Conservation (phyloP, 2,329 filamentous ascomycete genomes). For the Botryotinia convoluta region DNA sequence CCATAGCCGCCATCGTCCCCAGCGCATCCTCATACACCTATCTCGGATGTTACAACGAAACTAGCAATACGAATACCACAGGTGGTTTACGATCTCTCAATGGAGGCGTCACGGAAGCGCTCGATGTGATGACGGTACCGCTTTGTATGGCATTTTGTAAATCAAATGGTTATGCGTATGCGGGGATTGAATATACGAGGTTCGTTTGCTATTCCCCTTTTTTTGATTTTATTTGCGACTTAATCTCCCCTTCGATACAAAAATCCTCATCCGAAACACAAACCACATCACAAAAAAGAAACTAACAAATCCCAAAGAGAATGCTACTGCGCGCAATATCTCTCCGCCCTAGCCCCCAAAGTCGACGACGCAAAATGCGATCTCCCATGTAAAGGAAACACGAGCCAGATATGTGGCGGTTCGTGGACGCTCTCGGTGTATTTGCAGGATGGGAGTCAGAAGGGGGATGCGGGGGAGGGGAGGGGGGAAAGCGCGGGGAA, state of each 20-base stretch:
- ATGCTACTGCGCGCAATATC: conserved; percentile 17
- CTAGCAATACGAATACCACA: not conserved
- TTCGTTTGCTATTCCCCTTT: conserved; percentile 14
- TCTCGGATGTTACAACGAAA: conserved; percentile 16
- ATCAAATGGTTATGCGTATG: conserved; percentile 26
- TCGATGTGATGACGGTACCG: conserved; percentile 32
- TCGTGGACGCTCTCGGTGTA: conserved; percentile 13
- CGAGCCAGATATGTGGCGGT: conserved; percentile 15
- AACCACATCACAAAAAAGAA: not conserved
- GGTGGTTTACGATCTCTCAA: conserved; percentile 2
- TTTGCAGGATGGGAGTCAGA: not conserved
- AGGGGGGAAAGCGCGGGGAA: not conserved
- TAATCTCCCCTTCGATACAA: too few relatives aligned
- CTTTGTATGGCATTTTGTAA: conserved; percentile 30
- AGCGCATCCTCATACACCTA: conserved; percentile 10
- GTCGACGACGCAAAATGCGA: conserved; percentile 1
- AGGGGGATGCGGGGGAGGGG: not conserved
- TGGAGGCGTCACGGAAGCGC: conserved; percentile 6
- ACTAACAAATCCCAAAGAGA: not conserved
- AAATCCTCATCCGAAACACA: too few relatives aligned
- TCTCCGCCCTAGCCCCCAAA: not conserved
- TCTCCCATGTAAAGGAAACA: conserved; percentile 13
- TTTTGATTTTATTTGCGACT: not conserved
- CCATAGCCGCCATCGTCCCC: not conserved
- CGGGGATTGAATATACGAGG: conserved; percentile 36